Percentiles rank a stretch among this genome's conserved stretches.
phyloP scores from a whole-genome alignment of 768 basidiomycete genomes.

The Termitomyces sp. region DNA sequence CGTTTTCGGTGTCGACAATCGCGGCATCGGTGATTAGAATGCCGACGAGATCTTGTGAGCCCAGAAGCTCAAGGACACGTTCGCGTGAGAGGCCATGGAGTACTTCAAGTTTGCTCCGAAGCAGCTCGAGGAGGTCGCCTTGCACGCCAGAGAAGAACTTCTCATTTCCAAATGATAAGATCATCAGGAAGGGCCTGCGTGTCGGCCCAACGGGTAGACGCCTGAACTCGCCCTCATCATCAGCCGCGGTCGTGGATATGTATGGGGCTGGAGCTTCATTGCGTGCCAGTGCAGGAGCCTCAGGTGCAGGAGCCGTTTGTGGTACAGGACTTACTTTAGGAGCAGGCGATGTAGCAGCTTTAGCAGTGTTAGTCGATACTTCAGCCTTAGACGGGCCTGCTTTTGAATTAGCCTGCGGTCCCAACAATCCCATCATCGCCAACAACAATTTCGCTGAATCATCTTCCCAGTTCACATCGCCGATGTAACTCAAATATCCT shows the following conservation, averaged over 20 bases:
- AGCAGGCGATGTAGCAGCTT: neutral
- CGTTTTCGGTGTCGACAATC: constrained; percentile 14
- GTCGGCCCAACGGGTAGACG: constrained; percentile 1
- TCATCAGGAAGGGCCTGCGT: constrained; percentile 14
- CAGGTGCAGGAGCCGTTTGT: neutral
- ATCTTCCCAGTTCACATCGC: constrained; percentile 26
- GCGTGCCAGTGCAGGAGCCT: neutral
- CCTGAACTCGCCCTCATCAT: neutral
- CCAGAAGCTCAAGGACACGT: constrained; percentile 17
- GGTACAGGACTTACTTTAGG: neutral
- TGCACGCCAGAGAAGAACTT: constrained; percentile 11
- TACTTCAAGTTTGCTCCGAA: constrained; percentile 14
- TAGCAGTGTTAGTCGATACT: neutral
- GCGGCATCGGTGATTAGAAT: constrained; percentile 24
- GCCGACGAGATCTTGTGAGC: constrained; percentile 20
- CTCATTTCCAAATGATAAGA: constrained; percentile 13
- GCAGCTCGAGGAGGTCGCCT: constrained; percentile 10
- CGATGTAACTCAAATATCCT: constrained; percentile 32
- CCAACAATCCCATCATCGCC: constrained; percentile 27
- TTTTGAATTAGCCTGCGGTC: neutral
- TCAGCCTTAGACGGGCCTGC: neutral
- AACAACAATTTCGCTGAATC: constrained; percentile 21
- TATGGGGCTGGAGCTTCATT: neutral
- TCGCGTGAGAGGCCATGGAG: constrained; percentile 18
- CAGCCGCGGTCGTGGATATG: neutral